These are phyloP conservation scores for Fagopyrum esculentum DNA, from an alignment of 148 eudicot species.

Conservation along the genomic window DNA sequence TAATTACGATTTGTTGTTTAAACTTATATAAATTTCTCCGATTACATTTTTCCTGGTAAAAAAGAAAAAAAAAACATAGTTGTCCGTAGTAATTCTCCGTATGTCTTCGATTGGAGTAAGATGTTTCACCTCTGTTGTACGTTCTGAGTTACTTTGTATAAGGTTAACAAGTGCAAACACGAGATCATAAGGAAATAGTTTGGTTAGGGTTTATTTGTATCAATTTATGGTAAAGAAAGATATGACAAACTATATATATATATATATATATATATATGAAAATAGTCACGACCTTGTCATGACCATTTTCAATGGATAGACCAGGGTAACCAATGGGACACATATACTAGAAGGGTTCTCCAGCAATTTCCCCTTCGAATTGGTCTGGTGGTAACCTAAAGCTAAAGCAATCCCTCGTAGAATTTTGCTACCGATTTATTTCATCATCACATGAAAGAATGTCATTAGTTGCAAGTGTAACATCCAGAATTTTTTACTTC, in stretches of 20 bases:
- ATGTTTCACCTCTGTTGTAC: no score
- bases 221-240: neutral
- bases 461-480: no score
- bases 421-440: constrained; percentile 51
- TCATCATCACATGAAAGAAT: no score
- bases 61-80: no score
- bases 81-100: no score
- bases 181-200: constrained; percentile 11
- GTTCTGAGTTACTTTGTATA: constrained; percentile 66
- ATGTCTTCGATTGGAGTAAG: no score
- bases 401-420: constrained; percentile 83
- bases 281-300: constrained; percentile 19
- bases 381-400: constrained; percentile 53
- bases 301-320: constrained; percentile 28
- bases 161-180: constrained; percentile 13
- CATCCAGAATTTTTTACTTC: no score
- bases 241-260: neutral
- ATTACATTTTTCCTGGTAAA: no score
- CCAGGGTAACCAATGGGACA: constrained; percentile 84
- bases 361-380: constrained; percentile 74
- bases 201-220: neutral
- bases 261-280: neutral
- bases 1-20: no score
- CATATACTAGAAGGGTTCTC: constrained; percentile 85
- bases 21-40: no score